Conservation (phyloP, 495 filamentous ascomycete genomes). For the Penicillium salamii region DNA sequence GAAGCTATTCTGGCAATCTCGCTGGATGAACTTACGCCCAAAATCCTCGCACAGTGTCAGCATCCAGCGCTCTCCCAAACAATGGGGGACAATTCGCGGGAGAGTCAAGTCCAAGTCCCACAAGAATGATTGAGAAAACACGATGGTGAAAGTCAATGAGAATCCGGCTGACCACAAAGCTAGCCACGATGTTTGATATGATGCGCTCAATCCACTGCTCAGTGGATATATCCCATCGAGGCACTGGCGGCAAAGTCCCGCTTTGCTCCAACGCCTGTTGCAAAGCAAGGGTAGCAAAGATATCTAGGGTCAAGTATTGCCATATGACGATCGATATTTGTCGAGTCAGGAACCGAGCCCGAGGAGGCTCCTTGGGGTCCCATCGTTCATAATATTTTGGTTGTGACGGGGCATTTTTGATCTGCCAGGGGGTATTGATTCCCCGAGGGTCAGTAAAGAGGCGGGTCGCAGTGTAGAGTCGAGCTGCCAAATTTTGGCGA, state of each 20-base stretch:
- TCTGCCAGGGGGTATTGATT: conserved; percentile 20
- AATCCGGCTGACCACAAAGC: conserved; percentile 21
- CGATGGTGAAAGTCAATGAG: conserved; percentile 21
- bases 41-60: conserved; percentile 28
- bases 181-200: conserved; percentile 15
- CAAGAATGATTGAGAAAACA: conserved; percentile 16
- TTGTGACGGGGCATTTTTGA: conserved; percentile 19
- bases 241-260: conserved; percentile 6
- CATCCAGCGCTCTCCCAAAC: conserved; percentile 29
- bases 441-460: conserved; percentile 18
- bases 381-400: conserved; percentile 16
- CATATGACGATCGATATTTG: conserved; percentile 14
- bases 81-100: conserved; percentile 34
- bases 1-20: too few species aligned
- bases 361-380: conserved; percentile 4
- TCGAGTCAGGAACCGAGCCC: conserved; percentile 17
- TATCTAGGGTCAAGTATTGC: conserved; percentile 25
- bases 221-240: conserved; percentile 17
- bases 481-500: background rate
- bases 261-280: conserved; percentile 13
- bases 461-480: conserved; percentile 6
- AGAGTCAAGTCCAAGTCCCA: conserved; percentile 16
- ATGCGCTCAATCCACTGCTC: conserved; percentile 21
- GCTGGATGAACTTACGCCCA: conserved; percentile 27
- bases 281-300: conserved; percentile 13